Evolutionary conservation across 495 filamentous ascomycete genomes (phyloP).

Genomic region (Aspergillus homomorphus): DNA sequence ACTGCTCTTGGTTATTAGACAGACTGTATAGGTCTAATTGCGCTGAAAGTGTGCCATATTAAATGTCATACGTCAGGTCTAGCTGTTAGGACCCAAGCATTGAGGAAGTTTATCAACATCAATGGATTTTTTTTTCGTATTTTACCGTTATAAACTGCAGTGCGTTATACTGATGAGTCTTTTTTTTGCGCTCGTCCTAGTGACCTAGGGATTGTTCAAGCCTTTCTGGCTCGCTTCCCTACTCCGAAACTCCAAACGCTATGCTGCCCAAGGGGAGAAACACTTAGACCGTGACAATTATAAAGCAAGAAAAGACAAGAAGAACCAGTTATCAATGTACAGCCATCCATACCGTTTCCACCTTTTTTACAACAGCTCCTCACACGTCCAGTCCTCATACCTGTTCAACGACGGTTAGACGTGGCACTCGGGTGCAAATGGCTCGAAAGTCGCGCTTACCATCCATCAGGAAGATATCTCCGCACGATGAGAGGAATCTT

Average conservation of each 20-base stretch:
- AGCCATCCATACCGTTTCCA: constrained; percentile 11
- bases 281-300: constrained; percentile 18
- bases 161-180: constrained; percentile 16
- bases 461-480: constrained; percentile 94
- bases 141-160: constrained; percentile 14
- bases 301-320: constrained; percentile 20
- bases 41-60: neutral
- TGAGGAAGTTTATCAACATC: constrained; percentile 11
- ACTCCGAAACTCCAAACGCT: constrained; percentile 43
- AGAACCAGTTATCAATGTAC: constrained; percentile 19
- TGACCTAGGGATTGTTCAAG: constrained; percentile 15
- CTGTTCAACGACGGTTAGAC: constrained; percentile 44
- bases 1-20: no score
- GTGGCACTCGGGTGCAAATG: neutral
- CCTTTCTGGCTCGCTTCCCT: constrained; percentile 16
- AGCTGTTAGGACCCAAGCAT: neutral
- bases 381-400: constrained; percentile 99
- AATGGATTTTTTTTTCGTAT: constrained; percentile 17
- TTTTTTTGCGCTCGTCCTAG: constrained; percentile 13
- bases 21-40: no score
- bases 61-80: neutral
- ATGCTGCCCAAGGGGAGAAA: constrained; percentile 38
- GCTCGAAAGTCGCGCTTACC: constrained; percentile 54
- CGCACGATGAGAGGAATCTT: constrained; percentile 95
- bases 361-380: constrained; percentile 68